These are phyloP conservation scores for Suillus discolor DNA, from an alignment of 768 basidiomycete species.

Conservation along the genomic window DNA sequence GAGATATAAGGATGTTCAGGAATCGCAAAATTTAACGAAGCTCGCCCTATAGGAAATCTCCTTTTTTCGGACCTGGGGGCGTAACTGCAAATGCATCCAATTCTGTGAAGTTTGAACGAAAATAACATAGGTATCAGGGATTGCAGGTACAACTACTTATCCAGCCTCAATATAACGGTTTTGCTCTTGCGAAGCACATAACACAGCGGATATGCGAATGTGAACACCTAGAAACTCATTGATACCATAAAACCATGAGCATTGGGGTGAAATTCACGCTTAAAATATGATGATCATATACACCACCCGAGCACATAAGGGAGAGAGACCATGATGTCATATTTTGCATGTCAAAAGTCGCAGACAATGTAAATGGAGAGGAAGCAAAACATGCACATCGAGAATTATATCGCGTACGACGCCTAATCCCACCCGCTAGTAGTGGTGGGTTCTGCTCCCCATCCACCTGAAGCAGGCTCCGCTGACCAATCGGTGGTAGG, in stretches of 20 bases:
- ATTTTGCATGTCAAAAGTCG: conserved; percentile 23
- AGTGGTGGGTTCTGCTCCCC: conserved; percentile 35
- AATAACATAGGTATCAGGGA: too few relatives aligned
- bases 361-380: conserved; percentile 20
- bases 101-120: too few relatives aligned
- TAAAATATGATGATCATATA: neutral
- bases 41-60: too few relatives aligned
- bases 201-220: neutral
- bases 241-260: neutral
- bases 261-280: neutral
- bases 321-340: conserved; percentile 15
- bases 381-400: conserved; percentile 22
- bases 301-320: neutral
- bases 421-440: conserved; percentile 34
- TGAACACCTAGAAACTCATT: neutral
- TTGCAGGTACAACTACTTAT: conserved; percentile 1
- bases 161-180: conserved; percentile 7
- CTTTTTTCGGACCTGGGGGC: too few relatives aligned
- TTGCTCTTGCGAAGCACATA: conserved; percentile 30
- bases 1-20: too few relatives aligned
- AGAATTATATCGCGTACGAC: conserved; percentile 14
- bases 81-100: too few relatives aligned
- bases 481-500: conserved; percentile 83
- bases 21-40: too few relatives aligned
- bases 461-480: conserved; percentile 56